Conservation (phyloP, 768 basidiomycete genomes). For the Amanita thiersii region DNA sequence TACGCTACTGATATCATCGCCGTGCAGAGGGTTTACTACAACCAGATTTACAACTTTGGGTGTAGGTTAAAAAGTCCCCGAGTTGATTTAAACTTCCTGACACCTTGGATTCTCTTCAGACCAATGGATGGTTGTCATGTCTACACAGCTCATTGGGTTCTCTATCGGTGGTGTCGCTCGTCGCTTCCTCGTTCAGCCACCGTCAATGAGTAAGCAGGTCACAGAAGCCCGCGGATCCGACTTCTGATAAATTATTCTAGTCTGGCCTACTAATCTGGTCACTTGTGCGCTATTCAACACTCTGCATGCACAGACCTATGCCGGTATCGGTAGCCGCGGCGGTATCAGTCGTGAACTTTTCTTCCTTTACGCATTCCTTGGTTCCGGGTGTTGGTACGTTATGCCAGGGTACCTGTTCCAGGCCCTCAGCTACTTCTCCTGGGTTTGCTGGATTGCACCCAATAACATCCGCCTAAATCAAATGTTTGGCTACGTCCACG, state of each 20-base stretch:
- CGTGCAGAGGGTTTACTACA: slow-evolving; percentile 69
- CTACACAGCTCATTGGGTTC: slow-evolving; percentile 73
- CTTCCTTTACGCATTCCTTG: slow-evolving; percentile 58
- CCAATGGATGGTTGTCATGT: slow-evolving; percentile 76
- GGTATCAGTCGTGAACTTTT: slow-evolving; percentile 72
- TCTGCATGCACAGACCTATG: slow-evolving; percentile 63
- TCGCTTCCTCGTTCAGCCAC: slow-evolving; percentile 70
- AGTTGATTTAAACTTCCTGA: not conserved
- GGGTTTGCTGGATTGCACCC: slow-evolving; percentile 62
- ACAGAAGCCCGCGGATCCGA: not conserved
- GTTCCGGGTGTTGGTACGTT: slow-evolving; percentile 55
- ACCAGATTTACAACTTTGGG: slow-evolving; percentile 51
- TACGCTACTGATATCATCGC: slow-evolving; percentile 74
- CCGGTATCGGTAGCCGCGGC: slow-evolving; percentile 54
- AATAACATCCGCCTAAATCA: slow-evolving; percentile 63
- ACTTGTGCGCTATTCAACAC: slow-evolving; percentile 76
- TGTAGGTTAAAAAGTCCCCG: slow-evolving; percentile 28
- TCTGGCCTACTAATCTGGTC: slow-evolving; percentile 75
- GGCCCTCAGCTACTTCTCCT: slow-evolving; percentile 52
- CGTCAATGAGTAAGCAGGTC: slow-evolving; percentile 50
- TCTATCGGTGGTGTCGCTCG: slow-evolving; percentile 67
- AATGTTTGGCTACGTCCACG: slow-evolving; percentile 61
- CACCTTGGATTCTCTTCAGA: slow-evolving; percentile 28
- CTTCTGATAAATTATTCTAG: slow-evolving; percentile 36
- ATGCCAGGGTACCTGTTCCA: slow-evolving; percentile 71